Conservation (phyloP, 2,329 filamentous ascomycete genomes). For the Lecanosticta acicola region DNA sequence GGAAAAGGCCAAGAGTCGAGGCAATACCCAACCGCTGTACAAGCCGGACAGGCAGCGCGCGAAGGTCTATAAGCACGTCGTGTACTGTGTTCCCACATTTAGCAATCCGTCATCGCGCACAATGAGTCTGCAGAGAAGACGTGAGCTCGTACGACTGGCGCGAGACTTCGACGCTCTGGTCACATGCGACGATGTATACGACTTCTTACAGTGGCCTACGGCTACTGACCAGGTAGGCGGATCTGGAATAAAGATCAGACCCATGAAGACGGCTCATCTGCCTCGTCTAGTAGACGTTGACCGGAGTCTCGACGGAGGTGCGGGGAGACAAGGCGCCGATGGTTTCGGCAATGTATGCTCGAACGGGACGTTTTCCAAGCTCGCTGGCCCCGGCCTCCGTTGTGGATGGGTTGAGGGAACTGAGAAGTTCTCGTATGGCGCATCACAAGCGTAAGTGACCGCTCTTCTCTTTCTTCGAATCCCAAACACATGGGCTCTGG, state of each 20-base stretch:
- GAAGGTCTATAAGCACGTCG: constrained; percentile 76
- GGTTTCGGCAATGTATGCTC: constrained; percentile 75
- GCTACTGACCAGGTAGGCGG: constrained; percentile 17
- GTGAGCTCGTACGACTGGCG: constrained; percentile 67
- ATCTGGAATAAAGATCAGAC: not conserved
- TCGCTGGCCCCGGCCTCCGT: constrained; percentile 71
- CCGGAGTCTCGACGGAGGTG: constrained; percentile 55
- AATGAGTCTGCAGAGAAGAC: constrained; percentile 64
- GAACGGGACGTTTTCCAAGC: constrained; percentile 88
- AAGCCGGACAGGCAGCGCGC: constrained; percentile 57
- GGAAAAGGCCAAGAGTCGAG: constrained; percentile 27
- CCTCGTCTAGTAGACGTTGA: constrained; percentile 79
- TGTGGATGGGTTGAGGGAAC: constrained; percentile 85
- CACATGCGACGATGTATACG: constrained; percentile 88
- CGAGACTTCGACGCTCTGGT: constrained; percentile 75
- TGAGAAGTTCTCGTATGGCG: constrained; percentile 53
- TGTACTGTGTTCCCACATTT: constrained; percentile 85
- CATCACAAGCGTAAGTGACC: constrained; percentile 52
- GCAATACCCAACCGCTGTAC: constrained; percentile 21
- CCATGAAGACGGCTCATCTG: constrained; percentile 41
- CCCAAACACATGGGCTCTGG: not conserved
- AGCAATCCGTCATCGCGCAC: constrained; percentile 82
- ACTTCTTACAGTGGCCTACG: constrained; percentile 75
- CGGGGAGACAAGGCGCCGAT: constrained; percentile 44
- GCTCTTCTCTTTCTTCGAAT: constrained; percentile 2